Percentiles rank a stretch among this genome's conserved stretches.
Evolutionary conservation across 73 alveolate genomes (phyloP).

Genomic region (Uronychia setigera): DNA sequence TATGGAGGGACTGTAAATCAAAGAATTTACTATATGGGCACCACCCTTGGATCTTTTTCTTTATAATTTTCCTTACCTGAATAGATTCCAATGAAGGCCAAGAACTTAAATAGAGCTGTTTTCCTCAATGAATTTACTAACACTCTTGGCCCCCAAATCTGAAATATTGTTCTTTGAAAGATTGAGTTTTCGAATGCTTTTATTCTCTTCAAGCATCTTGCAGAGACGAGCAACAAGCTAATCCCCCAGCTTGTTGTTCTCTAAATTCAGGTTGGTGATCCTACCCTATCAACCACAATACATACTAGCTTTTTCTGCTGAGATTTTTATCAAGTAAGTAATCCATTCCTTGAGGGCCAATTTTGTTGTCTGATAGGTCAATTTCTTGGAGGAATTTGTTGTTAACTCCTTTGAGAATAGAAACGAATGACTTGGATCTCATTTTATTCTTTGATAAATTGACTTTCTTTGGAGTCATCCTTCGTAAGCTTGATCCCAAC

Average conservation of each 20-base stretch:
- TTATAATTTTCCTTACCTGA: background rate
- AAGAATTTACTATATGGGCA: no score
- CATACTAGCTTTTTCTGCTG: background rate
- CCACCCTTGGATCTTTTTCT: background rate
- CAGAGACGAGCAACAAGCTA: background rate
- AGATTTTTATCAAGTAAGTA: background rate
- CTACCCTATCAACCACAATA: background rate
- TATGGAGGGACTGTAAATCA: background rate
- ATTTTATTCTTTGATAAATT: background rate
- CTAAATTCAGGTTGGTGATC: background rate
- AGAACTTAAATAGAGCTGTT: background rate
- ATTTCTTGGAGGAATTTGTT: background rate
- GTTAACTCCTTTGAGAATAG: background rate
- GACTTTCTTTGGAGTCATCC: background rate
- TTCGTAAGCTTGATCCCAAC: background rate
- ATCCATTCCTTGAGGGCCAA: background rate
- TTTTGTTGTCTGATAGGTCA: background rate
- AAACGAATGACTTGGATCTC: background rate
- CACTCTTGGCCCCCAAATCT: background rate
- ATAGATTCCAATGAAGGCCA: constrained; percentile 26
- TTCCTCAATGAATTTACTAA: background rate
- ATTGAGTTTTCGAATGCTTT: background rate
- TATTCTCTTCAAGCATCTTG: background rate
- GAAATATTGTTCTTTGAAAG: background rate
- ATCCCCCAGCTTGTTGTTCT: background rate